Base-by-base conservation (phyloP, 2,329 filamentous ascomycete species). In the Cladosporium austrohemisphaericum region DNA sequence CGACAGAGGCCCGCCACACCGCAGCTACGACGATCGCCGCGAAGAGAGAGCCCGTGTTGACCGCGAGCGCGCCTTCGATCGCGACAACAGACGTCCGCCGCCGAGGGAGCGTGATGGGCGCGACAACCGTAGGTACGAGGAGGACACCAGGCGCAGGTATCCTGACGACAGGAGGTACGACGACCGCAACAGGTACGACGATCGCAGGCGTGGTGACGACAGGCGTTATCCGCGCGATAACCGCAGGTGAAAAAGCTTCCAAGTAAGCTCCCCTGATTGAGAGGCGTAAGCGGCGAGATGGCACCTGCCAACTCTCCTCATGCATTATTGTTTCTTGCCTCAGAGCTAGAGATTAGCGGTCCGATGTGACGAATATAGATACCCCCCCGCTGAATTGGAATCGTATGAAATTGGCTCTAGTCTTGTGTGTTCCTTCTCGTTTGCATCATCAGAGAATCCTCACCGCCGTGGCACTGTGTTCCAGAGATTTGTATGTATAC, bases 131-230 rank as follows among this genome's bases (percentile, higher is more conserved):
- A 53, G 61, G 41, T 60, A 59, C 23, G 61, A 65, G 16, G 59
- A 62, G 41, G 55, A 58, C n/a, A n/a, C n/a, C 14, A 57, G 64
- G 44, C 58, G 60, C 33, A 56, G 60, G 28, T 56, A 60, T 19
- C 41, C 55, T 22, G 56, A 58, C 9, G 51, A 60, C 28, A 50
- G 58, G 36, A 53, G 56, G 25, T 56, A 53, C 36, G 53, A 60
- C 33, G 52, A 56, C 19, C 41, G 53, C 38, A 10, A 20, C 13
- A 41, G 38, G 13, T 49, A 50, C 29, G 54, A 56, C 19, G 52
- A 54, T 50, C 57, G 35, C 41, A 35, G 41, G 20, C 31, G 11
- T 31, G 11, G 31, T 20, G 41, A 45, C 35, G 41, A 47, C 7
- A 38, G 44, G 35, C 44, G 44, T 4, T 47, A 37, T 14, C 44